Conservation (phyloP, 2,329 filamentous ascomycete species). For the Cladosporium oxysporum region DNA sequence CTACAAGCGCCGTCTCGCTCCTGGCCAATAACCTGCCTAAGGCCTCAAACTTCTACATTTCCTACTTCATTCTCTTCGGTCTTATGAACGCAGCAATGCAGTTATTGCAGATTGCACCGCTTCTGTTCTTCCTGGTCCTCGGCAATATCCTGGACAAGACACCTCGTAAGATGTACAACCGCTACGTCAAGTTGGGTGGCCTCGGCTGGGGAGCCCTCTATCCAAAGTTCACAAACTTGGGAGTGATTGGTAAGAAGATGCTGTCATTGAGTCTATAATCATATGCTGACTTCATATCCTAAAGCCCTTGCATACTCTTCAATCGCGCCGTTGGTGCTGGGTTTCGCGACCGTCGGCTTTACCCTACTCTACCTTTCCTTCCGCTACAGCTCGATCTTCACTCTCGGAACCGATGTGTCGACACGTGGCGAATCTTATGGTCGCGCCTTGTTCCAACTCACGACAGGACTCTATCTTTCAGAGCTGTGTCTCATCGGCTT, state of each 20-base stretch:
- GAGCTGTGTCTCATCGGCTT: constrained; percentile 50
- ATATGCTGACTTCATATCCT: neutral
- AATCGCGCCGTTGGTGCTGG: constrained; percentile 49
- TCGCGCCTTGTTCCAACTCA: constrained; percentile 47
- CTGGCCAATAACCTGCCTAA: constrained; percentile 39
- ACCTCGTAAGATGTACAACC: constrained; percentile 47
- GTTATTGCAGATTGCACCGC: constrained; percentile 33
- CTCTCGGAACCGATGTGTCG: constrained; percentile 46
- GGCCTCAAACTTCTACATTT: constrained; percentile 41
- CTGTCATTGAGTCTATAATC: neutral
- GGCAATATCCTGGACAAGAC: constrained; percentile 41
- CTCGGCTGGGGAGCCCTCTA: constrained; percentile 48
- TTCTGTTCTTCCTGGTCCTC: constrained; percentile 35
- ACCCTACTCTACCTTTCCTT: constrained; percentile 49
- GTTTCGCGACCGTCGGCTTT: constrained; percentile 47
- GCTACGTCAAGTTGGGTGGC: constrained; percentile 43
- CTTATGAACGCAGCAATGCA: constrained; percentile 31
- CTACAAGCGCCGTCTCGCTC: constrained; percentile 30
- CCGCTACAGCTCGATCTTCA: constrained; percentile 52
- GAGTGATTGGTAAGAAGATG: constrained; percentile 34
- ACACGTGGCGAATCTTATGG: constrained; percentile 47
- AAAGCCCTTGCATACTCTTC: constrained; percentile 47
- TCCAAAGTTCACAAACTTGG: constrained; percentile 45
- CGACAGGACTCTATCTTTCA: constrained; percentile 48
- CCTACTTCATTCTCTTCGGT: constrained; percentile 40